A percentile compares a stretch with the other conserved stretches of the same genome.
phyloP scores from a whole-genome alignment of 768 basidiomycete genomes.

The Podaxis pistillaris region DNA sequence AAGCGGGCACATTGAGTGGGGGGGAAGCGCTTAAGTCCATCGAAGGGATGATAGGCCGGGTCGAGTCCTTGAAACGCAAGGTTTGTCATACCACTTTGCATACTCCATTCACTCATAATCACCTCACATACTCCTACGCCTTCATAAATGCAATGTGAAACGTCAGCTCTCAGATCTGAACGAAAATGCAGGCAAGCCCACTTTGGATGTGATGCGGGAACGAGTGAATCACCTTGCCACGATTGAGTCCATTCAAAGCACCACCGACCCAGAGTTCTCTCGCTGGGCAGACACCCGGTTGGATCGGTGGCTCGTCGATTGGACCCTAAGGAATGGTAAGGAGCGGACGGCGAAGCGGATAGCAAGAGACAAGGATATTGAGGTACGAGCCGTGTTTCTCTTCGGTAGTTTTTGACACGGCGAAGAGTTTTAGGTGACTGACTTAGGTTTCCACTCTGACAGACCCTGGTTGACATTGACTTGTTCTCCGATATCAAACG shows the following conservation, averaged over 20 bases:
- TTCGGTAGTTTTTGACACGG: slow-evolving; percentile 11
- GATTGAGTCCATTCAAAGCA: slow-evolving; percentile 54
- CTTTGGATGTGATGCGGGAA: slow-evolving; percentile 71
- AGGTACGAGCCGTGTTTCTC: slow-evolving; percentile 46
- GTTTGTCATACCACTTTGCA: slow-evolving; percentile 34
- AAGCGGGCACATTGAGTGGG: slow-evolving; percentile 34
- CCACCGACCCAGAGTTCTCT: slow-evolving; percentile 56
- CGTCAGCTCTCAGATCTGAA: slow-evolving; percentile 47
- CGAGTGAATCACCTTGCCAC: slow-evolving; percentile 69
- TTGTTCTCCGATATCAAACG: slow-evolving; percentile 86
- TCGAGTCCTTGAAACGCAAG: slow-evolving; percentile 86
- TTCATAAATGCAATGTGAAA: slow-evolving; percentile 5
- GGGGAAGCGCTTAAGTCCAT: slow-evolving; percentile 60
- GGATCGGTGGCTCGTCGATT: slow-evolving; percentile 91
- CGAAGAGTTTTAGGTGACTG: not conserved
- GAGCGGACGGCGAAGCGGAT: slow-evolving; percentile 74
- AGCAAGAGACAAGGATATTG: slow-evolving; percentile 74
- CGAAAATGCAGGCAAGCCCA: slow-evolving; percentile 50
- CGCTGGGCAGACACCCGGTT: slow-evolving; percentile 80
- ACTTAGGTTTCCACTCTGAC: slow-evolving; percentile 9
- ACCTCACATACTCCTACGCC: slow-evolving; percentile 6
- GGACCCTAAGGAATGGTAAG: slow-evolving; percentile 80
- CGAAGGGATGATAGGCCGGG: slow-evolving; percentile 73
- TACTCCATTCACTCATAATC: slow-evolving; percentile 16
- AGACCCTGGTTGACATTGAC: slow-evolving; percentile 90